Evolutionary conservation across 139 green algal genomes (phyloP).

Genomic region (Gonium pectorale): DNA sequence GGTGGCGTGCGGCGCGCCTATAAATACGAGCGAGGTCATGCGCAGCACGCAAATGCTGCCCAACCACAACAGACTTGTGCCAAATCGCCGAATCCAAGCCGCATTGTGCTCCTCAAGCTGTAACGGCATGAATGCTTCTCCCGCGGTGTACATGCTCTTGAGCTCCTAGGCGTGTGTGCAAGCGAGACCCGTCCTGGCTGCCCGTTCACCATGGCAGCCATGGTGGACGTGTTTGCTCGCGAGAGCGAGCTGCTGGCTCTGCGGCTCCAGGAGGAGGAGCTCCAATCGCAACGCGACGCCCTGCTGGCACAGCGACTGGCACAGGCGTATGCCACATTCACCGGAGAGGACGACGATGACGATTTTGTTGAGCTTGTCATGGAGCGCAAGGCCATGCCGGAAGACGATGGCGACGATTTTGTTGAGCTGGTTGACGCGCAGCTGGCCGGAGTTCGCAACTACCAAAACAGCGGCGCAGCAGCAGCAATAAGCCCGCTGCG

Average conservation of each 20-base stretch:
- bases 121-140: too few relatives aligned
- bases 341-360: neutral
- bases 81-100: too few relatives aligned
- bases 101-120: too few relatives aligned
- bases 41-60: too few relatives aligned
- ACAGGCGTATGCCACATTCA: neutral
- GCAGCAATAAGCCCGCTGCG: neutral
- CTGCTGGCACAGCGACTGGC: slow-evolving; percentile 4
- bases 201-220: neutral
- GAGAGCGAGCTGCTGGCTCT: neutral
- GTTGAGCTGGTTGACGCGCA: neutral
- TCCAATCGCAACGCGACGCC: neutral
- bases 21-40: too few relatives aligned
- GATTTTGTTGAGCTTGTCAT: neutral
- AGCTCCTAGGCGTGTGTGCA: too few relatives aligned
- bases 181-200: too few relatives aligned
- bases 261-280: slow-evolving; percentile 2
- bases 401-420: neutral
- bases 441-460: neutral
- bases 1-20: too few relatives aligned
- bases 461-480: neutral
- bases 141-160: too few relatives aligned
- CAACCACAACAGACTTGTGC: too few relatives aligned
- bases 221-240: neutral
- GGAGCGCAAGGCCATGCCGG: neutral